Evolutionary conservation across 1,284 basidiomycete genomes (phyloP).

Genomic region (Sanghuangporus baumii): DNA sequence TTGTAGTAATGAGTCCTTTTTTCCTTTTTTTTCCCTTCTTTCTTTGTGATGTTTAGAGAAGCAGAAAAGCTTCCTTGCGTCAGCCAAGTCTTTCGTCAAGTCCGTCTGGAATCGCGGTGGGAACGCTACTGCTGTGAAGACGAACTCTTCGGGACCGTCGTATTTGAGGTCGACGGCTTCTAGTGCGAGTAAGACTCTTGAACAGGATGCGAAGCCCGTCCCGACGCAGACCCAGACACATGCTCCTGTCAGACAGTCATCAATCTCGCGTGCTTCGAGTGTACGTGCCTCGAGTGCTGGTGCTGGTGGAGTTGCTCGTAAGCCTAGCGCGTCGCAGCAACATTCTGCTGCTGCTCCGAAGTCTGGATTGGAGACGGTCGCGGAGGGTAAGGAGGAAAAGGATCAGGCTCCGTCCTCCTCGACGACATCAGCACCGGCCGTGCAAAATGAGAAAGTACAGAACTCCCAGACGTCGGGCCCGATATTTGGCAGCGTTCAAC

Average conservation of each 20-base stretch:
- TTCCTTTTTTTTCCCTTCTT: too few relatives aligned
- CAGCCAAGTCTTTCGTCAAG: slow-evolving; percentile 45
- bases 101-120: slow-evolving; percentile 49
- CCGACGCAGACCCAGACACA: not conserved
- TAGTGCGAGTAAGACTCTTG: slow-evolving; percentile 3
- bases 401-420: not conserved
- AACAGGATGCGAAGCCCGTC: not conserved
- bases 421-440: not conserved
- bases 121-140: slow-evolving; percentile 25
- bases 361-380: not conserved
- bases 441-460: not conserved
- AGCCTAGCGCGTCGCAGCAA: not conserved
- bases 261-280: not conserved
- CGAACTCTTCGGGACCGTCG: slow-evolving; percentile 3
- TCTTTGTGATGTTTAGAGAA: slow-evolving; percentile 23
- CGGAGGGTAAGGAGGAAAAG: not conserved
- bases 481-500: slow-evolving; percentile 21
- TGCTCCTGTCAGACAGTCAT: not conserved
- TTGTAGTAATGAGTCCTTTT: not conserved
- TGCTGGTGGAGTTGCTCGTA: not conserved
- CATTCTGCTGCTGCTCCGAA: not conserved
- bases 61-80: slow-evolving; percentile 49
- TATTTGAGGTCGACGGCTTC: slow-evolving; percentile 8
- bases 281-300: not conserved
- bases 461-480: slow-evolving; percentile 24